These are phyloP conservation scores for Candida koratica DNA, from an alignment of 805 yeast genomes.

Conservation along the genomic window DNA sequence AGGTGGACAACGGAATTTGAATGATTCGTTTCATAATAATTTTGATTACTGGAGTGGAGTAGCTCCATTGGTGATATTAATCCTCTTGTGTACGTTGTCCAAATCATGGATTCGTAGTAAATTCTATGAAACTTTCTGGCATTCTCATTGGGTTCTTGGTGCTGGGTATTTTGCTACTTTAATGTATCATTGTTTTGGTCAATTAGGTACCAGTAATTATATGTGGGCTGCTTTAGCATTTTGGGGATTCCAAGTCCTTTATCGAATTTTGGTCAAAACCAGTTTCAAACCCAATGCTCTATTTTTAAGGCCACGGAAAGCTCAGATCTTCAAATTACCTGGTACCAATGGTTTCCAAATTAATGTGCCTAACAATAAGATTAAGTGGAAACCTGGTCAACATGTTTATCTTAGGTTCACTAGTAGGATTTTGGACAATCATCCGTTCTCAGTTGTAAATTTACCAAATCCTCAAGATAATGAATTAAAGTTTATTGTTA, in stretches of 20 bases:
- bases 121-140: constrained; percentile 47
- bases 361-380: constrained; percentile 29
- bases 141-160: constrained; percentile 52
- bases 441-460: constrained; percentile 52
- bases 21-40: constrained; percentile 17
- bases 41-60: constrained; percentile 37
- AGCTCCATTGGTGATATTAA: constrained; percentile 45
- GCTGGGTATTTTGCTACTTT: constrained; percentile 46
- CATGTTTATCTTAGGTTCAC: constrained; percentile 49
- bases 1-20: constrained; percentile 41
- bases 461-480: constrained; percentile 19
- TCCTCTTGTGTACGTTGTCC: constrained; percentile 41
- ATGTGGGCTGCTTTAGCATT: constrained; percentile 49
- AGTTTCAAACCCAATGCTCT: constrained; percentile 42
- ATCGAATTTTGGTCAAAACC: constrained; percentile 44
- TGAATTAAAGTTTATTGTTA: constrained; percentile 42
- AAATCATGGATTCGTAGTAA: constrained; percentile 36
- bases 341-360: constrained; percentile 28
- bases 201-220: constrained; percentile 37
- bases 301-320: constrained; percentile 37
- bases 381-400: constrained; percentile 52
- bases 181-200: constrained; percentile 40
- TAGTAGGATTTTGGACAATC: constrained; percentile 45
- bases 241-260: constrained; percentile 48
- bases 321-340: constrained; percentile 24